These are phyloP conservation scores for Fusarium ambrosium DNA, from an alignment of 2,329 filamentous ascomycete species.

Conservation along the genomic window DNA sequence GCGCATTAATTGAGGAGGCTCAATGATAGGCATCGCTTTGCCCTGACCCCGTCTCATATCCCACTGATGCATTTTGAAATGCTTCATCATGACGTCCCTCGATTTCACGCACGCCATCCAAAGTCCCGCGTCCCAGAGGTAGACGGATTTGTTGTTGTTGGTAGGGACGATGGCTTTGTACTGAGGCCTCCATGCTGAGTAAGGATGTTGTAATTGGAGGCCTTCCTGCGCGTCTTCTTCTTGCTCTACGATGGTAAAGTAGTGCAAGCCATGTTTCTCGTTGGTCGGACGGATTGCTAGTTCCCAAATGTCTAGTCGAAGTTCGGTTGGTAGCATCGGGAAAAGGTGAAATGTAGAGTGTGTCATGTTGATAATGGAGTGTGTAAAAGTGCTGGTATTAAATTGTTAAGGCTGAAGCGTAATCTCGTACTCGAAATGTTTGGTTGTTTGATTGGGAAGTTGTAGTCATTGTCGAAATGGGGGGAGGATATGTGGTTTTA, in stretches of 20 bases:
- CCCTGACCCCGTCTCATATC: no score
- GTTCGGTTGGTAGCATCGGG: background rate
- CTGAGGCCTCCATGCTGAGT: background rate
- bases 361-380: background rate
- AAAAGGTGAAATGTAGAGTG: background rate
- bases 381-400: background rate
- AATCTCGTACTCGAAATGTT: background rate
- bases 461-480: background rate
- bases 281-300: background rate
- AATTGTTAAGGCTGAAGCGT: background rate
- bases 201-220: background rate
- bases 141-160: background rate
- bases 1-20: background rate
- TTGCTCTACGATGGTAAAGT: background rate
- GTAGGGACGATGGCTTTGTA: background rate
- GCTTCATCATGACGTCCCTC: background rate
- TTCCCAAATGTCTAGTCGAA: background rate
- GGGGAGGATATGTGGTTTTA: background rate
- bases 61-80: background rate
- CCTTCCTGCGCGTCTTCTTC: background rate
- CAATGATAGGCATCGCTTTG: background rate
- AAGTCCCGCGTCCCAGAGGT: slow-evolving; percentile 2
- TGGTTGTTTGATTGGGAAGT: no score
- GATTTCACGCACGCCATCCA: slow-evolving; percentile 3
- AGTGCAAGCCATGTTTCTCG: background rate